Evolutionary conservation across 768 basidiomycete genomes (phyloP).

Genomic region (Phylloporus rhodoxanthus): DNA sequence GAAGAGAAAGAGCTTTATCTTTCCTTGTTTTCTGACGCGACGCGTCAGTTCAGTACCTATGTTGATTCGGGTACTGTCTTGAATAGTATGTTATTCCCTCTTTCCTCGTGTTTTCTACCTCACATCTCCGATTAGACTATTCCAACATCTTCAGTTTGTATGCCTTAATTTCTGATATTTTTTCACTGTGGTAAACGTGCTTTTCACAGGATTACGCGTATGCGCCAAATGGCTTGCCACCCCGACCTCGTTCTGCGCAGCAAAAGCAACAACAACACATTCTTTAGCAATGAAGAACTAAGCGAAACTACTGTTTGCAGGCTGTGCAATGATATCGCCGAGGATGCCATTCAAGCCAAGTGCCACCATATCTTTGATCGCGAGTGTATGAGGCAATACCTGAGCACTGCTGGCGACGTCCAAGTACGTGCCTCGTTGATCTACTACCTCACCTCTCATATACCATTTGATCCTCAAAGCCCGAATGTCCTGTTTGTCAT

Average conservation of each 20-base stretch:
- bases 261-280: conserved; percentile 67
- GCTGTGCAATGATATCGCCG: conserved; percentile 93
- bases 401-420: conserved; percentile 65
- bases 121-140: conserved; percentile 50
- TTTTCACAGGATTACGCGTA: conserved; percentile 73
- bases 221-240: conserved; percentile 94
- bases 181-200: conserved; percentile 2
- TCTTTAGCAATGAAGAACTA: conserved; percentile 47
- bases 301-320: conserved; percentile 84
- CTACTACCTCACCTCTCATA: neutral
- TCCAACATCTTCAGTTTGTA: conserved; percentile 84
- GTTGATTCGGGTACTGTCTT: conserved; percentile 84
- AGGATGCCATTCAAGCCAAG: conserved; percentile 92
- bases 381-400: conserved; percentile 91
- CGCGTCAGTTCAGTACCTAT: conserved; percentile 87
- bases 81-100: conserved; percentile 61
- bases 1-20: conserved; percentile 96
- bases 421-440: conserved; percentile 38
- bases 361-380: conserved; percentile 95
- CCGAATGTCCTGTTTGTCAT: conserved; percentile 93
- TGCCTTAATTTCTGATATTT: conserved; percentile 19
- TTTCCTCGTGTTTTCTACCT: conserved; percentile 1
- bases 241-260: conserved; percentile 90
- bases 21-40: conserved; percentile 88
- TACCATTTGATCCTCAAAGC: conserved; percentile 38